Percentiles rank a stretch among this genome's conserved stretches.
Evolutionary conservation across 257 asterid genomes (phyloP).

Genomic region (Rubia yunnanensis): DNA sequence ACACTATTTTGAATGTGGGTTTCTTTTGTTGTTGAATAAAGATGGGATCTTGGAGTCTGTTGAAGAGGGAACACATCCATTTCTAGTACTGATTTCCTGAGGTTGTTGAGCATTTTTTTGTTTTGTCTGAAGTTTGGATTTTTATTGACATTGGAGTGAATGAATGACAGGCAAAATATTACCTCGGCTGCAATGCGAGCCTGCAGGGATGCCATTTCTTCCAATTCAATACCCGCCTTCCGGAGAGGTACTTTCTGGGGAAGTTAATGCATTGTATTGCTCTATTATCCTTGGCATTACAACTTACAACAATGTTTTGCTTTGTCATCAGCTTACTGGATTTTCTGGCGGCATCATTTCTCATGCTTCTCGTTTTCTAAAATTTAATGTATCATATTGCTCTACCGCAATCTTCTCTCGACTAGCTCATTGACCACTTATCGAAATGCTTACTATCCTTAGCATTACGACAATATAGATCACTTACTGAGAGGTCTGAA

Average conservation of each 20-base stretch:
- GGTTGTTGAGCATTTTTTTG: background rate
- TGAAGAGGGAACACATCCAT: background rate
- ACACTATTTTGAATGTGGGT: background rate
- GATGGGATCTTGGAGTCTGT: background rate
- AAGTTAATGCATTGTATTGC: background rate
- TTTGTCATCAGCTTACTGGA: too few relatives aligned
- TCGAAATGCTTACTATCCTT: background rate
- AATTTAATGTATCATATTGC: background rate
- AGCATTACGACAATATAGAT: background rate
- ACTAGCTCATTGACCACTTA: background rate
- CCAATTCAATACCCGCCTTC: conserved; percentile 91
- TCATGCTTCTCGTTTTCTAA: background rate
- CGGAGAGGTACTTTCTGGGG: conserved; percentile 47
- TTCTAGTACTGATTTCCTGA: background rate
- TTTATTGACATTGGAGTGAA: background rate
- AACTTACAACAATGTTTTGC: background rate
- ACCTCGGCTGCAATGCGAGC: conserved; percentile 95
- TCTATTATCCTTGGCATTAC: background rate
- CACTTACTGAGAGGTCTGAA: background rate
- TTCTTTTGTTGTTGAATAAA: background rate
- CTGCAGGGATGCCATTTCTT: conserved; percentile 80
- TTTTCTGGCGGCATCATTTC: too few relatives aligned
- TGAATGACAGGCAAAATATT: conserved; percentile 55
- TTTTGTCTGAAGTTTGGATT: background rate
- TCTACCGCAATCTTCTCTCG: background rate